Evolutionary conservation across 2,329 filamentous ascomycete species (phyloP), one percentile per base, ranked within the genome.

Genomic region (Neofusicoccum cordaticola): DNA sequence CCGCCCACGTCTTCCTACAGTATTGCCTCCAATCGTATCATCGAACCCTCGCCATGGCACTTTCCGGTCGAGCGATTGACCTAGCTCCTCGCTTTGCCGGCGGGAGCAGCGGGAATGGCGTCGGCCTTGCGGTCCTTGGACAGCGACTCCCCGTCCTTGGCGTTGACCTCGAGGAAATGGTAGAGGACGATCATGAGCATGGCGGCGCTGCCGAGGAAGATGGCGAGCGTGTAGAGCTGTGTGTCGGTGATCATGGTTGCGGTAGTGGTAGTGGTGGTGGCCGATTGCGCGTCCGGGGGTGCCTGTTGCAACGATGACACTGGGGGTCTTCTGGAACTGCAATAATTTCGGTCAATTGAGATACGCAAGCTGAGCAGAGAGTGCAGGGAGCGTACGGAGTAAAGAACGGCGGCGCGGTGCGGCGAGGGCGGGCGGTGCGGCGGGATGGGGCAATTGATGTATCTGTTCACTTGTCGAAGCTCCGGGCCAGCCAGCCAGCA

Each of bases 151-250:
- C 82, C 79, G 65, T 89, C 85, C 69, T 85, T 83, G n/a, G 92
- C 87, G 75, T 99, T 98, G 82, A 97, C 86, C 78, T 98, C 94
- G 72, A 99, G 88, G 81, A 96, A 98, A 79, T 98, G 93, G 80
- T 99, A 98, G 34, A 96, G 80, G 35, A 99, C 88, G 69, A 98
- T 97, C 67, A 99, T 85, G 50, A 97, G 83, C 91, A 98, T 94
- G 68, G 94, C 88, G 45, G 89, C 86, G 63, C 88, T 90, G 81
- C 95, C 95, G 66, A 99, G 90, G 78, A 97, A 94, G 77, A 98
- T 88, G 78, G 95, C 93, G 35, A 99, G 87, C 68, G 86, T 86
- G 85, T 98, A 97, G 72, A 99, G 89, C 69, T 95, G 89, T 77
- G 85, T 83, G 87, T 99, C 95, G 77, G 93, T 90, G 77, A 99